Evolutionary conservation across 306 rosid species (phyloP), one percentile per base, ranked within the genome.

Genomic region (Alnus glutinosa): DNA sequence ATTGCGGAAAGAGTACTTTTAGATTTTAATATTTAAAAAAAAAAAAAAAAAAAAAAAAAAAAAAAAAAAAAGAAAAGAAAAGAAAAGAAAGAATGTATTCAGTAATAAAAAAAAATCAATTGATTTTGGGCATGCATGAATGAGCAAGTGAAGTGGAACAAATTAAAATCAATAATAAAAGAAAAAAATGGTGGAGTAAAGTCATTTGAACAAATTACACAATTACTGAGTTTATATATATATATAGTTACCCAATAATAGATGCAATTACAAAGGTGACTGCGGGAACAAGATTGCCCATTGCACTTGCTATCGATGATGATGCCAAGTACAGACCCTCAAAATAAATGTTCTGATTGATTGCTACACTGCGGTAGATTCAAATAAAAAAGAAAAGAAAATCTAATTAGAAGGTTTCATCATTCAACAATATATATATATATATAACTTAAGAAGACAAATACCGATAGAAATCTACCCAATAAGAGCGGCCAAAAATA

Each of bases 281-380:
- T 1, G 90, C 92, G n/a, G 91, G 96, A 48, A 84, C 48, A 64
- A 86, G 85, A 84, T 91, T 91, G 23, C 48, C 23, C 85, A 86
- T 86, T n/a, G 92, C 93, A 66, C 78, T 87, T 61, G 85, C 87
- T 9, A 86, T 71, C 5, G 93, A 81, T 23, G 93, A 74, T 11
- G 90, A 81, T 8, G 81, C 70, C 59, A 91, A 79, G 76, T 81
- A 86, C 32, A 91, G 30, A 6, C 92, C 96, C 78, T 84, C 87
- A 70, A 69, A 86, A 72, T 42, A 84, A 0, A 77, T 36, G 70
- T 84, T 89, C 80, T 89, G 93, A 70, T 78, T 75, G 71, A 82
- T 46, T 0, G 90, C 80, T 6, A 86, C 75, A 4, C 89, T 91
- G 77, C 15, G 71, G 49, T 14, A 58, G 75, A 61, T 34, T 1